phyloP scores from a whole-genome alignment of 2,329 filamentous ascomycete genomes.

The Xylaria sp. region DNA sequence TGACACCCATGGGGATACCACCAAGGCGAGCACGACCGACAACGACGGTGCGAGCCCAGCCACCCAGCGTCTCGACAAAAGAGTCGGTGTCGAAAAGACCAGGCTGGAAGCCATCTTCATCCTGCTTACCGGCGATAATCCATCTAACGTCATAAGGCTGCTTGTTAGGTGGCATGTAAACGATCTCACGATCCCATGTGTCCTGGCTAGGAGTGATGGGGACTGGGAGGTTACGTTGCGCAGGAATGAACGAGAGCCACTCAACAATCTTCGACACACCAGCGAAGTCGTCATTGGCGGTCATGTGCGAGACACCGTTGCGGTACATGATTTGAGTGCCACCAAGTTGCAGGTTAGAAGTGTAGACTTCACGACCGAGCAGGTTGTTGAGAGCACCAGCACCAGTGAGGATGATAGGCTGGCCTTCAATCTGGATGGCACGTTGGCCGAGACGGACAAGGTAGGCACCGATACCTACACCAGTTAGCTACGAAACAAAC shows the following conservation, averaged over 20 bases:
- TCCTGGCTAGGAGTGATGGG: constrained; percentile 86
- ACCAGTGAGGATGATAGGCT: constrained; percentile 97
- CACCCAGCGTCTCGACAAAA: constrained; percentile 92
- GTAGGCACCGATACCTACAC: constrained; percentile 85
- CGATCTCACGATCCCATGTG: constrained; percentile 86
- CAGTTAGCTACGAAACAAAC: constrained; percentile 31
- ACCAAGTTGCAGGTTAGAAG: constrained; percentile 97
- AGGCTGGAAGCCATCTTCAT: constrained; percentile 77
- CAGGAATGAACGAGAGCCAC: constrained; percentile 95
- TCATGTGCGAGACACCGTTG: constrained; percentile 99
- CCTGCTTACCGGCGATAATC: constrained; percentile 83
- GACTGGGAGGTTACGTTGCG: constrained; percentile 87
- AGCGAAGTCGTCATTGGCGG: constrained; percentile 93
- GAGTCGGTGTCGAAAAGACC: constrained; percentile 96
- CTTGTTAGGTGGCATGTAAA: constrained; percentile 75
- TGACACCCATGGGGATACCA: constrained; percentile 97
- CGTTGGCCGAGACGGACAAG: constrained; percentile 96
- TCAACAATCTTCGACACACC: constrained; percentile 97
- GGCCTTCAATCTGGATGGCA: constrained; percentile 97
- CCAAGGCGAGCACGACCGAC: constrained; percentile 93
- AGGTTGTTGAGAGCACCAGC: constrained; percentile 97
- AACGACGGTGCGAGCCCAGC: constrained; percentile 95
- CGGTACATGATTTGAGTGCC: constrained; percentile 99
- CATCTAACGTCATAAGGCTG: constrained; percentile 88
- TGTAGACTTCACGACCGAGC: constrained; percentile 96